These are phyloP conservation scores for Nakazawaea holstii DNA, from an alignment of 805 yeast genomes.

Conservation along the genomic window DNA sequence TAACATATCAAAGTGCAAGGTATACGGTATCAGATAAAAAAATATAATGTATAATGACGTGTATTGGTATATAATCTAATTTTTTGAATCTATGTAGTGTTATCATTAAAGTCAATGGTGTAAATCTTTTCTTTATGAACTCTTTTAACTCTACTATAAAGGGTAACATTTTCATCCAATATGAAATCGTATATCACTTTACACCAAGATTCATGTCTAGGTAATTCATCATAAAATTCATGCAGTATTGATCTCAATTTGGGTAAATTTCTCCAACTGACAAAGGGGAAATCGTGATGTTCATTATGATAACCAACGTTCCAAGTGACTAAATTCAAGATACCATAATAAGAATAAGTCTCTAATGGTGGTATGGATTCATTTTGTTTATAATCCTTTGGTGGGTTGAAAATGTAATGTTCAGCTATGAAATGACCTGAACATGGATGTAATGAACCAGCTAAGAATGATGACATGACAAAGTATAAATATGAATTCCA, in stretches of 20 bases:
- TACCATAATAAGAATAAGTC: slow-evolving; percentile 86
- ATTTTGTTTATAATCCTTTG: slow-evolving; percentile 23
- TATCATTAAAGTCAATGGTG: slow-evolving; percentile 26
- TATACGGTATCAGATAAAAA: too few species aligned
- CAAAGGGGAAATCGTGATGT: slow-evolving; percentile 92
- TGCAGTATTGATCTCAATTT: slow-evolving; percentile 58
- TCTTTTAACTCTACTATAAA: slow-evolving; percentile 83
- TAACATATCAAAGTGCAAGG: too few species aligned
- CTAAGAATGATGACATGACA: slow-evolving; percentile 72
- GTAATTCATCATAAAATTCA: slow-evolving; percentile 80
- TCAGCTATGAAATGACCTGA: slow-evolving; percentile 97
- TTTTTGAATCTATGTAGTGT: slow-evolving; percentile 10
- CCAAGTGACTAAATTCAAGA: slow-evolving; percentile 75
- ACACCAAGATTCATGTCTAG: slow-evolving; percentile 73
- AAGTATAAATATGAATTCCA: slow-evolving; percentile 59
- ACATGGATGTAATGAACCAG: slow-evolving; percentile 89
- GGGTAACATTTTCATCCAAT: slow-evolving; percentile 56
- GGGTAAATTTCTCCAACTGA: slow-evolving; percentile 83
- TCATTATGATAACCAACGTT: slow-evolving; percentile 93
- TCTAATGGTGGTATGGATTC: slow-evolving; percentile 57
- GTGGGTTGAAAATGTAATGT: slow-evolving; percentile 72
- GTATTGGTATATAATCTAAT: neutral
- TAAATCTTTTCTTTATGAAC: slow-evolving; percentile 28
- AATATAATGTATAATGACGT: neutral
- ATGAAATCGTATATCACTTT: slow-evolving; percentile 71